Base-by-base conservation (phyloP, 2,329 filamentous ascomycete genomes). In the Claviceps africana region DNA sequence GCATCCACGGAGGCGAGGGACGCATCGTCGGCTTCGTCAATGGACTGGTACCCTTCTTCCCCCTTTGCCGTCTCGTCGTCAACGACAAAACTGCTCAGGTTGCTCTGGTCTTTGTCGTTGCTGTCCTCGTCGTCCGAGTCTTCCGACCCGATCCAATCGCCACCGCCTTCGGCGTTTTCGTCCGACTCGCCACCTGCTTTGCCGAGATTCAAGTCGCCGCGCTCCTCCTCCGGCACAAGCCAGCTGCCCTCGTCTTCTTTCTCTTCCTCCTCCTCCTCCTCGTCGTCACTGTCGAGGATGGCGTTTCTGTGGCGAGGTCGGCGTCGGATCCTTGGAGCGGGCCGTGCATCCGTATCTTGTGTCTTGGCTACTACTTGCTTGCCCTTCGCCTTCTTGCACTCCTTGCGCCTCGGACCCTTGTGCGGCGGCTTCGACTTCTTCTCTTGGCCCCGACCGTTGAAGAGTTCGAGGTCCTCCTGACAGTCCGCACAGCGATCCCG, bases 111-210 rank as follows among this genome's bases (percentile, higher is more conserved):
- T 39, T 51, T 25, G 21, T 75, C 72, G 21, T 76, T 70, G 2
- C 74, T 74, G 10, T 79, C 75, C 28, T 78, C 79, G 3, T 72
- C 67, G 13, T 69, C 66, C 0, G 83, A 86, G 60, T 93, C 86
- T 31, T 86, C 81, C 0, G 83, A 81, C 39, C 78, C 78, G 48
- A 95, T 74, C 64, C 81, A 88, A 53, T 94, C 86, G 22, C 88
- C 90, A 3, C 85, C 88, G 2, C 88, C 88, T 63, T 95, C 90
- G 2, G 85, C 87, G 62, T 95, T 81, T 65, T 95, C 88, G 56
- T 95, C 88, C 50, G 88, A 85, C n/a, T 81, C 79, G 4, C 86
- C 88, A n/a, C 88, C 88, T 45, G 86, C 85, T 63, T 83, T 85
- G 47, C 86, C 87, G 17, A 90, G 73, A n/a, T 73, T 72, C 4